phyloP scores from a whole-genome alignment of 176 grass and related monocot genomes.

The Raddia guianensis region DNA sequence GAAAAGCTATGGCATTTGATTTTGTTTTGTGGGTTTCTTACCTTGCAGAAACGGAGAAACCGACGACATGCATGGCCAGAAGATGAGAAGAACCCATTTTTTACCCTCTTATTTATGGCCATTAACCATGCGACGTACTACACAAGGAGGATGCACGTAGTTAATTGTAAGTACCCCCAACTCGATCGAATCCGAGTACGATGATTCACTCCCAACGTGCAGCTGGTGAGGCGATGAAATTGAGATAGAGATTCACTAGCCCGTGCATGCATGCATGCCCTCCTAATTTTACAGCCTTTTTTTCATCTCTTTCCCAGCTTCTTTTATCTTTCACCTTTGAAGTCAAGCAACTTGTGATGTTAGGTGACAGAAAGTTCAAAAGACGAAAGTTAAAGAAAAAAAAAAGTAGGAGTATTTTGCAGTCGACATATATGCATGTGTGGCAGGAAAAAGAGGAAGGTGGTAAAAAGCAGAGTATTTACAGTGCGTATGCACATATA shows the following conservation, averaged over 20 bases:
- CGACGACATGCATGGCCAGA: no score
- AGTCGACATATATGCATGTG: background rate
- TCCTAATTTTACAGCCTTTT: background rate
- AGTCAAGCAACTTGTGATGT: conserved; percentile 27
- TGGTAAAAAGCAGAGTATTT: background rate
- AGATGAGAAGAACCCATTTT: no score
- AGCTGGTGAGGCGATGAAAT: background rate
- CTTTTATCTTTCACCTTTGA: conserved; percentile 14
- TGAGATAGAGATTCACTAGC: background rate
- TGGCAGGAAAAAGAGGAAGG: background rate
- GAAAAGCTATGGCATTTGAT: no score
- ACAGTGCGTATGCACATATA: no score
- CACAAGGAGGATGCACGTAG: background rate
- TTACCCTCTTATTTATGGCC: conserved; percentile 1
- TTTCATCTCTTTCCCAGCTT: background rate
- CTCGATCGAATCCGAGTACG: no score
- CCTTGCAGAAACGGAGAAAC: no score
- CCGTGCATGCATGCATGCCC: no score
- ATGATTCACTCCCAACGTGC: background rate
- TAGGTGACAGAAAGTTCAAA: background rate
- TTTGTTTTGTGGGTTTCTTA: no score
- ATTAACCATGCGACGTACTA: conserved; percentile 11
- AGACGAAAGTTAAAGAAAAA: background rate
- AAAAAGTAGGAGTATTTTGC: conserved; percentile 5
- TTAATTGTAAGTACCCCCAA: conserved; percentile 15